Percentiles rank a stretch among this genome's conserved stretches.
These are phyloP conservation scores for Poronia punctata DNA, from an alignment of 495 filamentous ascomycete genomes.

Conservation along the genomic window DNA sequence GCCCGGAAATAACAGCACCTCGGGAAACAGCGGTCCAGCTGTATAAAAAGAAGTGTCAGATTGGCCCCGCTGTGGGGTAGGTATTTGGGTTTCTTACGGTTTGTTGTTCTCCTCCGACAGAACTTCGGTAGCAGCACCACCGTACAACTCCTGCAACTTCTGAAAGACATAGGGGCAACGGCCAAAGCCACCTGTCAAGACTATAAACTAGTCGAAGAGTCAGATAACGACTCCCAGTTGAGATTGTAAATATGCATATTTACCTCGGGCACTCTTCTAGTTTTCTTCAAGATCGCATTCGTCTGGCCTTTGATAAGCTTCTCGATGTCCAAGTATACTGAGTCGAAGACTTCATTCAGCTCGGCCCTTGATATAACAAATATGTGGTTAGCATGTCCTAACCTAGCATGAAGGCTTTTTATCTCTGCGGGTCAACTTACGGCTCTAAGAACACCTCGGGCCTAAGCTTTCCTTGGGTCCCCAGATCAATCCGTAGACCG, in stretches of 20 bases:
- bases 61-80: too few species aligned
- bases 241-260: background rate
- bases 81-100: background rate
- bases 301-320: background rate
- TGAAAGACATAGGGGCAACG: constrained; percentile 1
- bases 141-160: background rate
- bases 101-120: background rate
- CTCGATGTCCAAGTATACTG: background rate
- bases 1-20: background rate
- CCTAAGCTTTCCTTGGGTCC: background rate
- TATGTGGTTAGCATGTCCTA: background rate
- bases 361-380: background rate
- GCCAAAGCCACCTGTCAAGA: constrained; percentile 2
- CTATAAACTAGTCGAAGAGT: constrained; percentile 3
- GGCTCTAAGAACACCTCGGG: background rate
- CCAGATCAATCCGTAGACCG: background rate
- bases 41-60: background rate
- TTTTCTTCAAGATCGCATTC: background rate
- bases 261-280: background rate
- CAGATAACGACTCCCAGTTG: background rate
- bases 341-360: constrained; percentile 1
- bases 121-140: background rate
- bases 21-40: constrained; percentile 2
- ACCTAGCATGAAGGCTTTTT: too few species aligned
- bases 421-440: too few species aligned